Percentiles rank a stretch among this genome's conserved stretches.
phyloP scores from a whole-genome alignment of 441 rosid genomes.

The Macaranga tanarius region DNA sequence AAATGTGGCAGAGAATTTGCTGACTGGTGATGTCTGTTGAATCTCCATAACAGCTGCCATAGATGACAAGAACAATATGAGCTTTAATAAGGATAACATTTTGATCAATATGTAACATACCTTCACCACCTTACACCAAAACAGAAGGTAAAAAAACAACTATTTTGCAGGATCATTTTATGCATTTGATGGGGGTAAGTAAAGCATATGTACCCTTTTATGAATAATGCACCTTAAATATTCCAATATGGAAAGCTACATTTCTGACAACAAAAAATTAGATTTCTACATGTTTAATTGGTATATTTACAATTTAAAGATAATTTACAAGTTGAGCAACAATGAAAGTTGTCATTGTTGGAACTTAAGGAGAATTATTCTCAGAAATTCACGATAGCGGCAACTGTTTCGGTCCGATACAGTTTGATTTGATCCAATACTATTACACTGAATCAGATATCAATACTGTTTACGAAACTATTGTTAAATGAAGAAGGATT shows the following conservation, averaged over 20 bases:
- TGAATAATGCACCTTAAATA: no score
- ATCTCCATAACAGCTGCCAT: neutral
- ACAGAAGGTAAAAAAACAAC: neutral
- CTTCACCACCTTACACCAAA: no score
- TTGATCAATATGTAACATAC: no score
- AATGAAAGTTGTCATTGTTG: neutral
- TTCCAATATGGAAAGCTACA: no score
- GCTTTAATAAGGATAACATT: neutral
- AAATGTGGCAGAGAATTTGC: no score
- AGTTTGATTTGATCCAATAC: no score
- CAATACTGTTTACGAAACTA: no score
- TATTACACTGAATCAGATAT: no score
- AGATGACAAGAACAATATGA: neutral
- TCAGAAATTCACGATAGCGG: no score
- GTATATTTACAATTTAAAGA: neutral
- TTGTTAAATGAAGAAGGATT: no score
- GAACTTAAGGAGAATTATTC: neutral
- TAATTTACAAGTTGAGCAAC: neutral
- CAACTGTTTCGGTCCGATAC: no score
- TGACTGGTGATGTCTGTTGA: neutral
- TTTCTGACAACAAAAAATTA: neutral
- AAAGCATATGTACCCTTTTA: neutral
- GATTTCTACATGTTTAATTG: neutral
- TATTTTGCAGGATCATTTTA: neutral
- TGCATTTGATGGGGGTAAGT: neutral